Base-by-base conservation (phyloP, 768 basidiomycete species). In the Naematelia aurantialba region DNA sequence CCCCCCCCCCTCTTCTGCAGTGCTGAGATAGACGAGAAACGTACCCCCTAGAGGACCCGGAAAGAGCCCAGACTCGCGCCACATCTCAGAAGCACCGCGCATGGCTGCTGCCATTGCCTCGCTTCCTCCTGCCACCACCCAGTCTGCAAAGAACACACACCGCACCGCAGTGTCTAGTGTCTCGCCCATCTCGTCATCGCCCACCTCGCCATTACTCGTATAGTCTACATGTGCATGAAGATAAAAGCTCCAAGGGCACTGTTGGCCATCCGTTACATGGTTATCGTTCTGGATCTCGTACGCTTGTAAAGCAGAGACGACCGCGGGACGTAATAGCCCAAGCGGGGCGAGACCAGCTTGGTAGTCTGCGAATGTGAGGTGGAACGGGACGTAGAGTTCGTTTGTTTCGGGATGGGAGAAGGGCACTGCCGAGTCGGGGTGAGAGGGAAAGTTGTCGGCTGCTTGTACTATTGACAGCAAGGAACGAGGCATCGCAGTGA, bases 201-300 rank as follows among this genome's bases (percentile, higher is more conserved):
- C 85, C 51, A 82, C 58, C 83, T 81, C 45, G 89, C 79, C 54
- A 88, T 74, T 55, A 87, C 85, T 47, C 22, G 51, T 56, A 46
- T 48, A 57, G 61, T 60, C 65, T 70, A 22, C 42, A 13, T 30
- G 56, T 26, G 51, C 65, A 58, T 27, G 87, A 80, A 21, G 14
- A 17, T 39, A 39, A 39, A 39, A 39, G 34, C 34, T 39, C 34
- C 34, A 39, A 39, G 34, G 34, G 17, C 34, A 39, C 8, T 21
- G n/a, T 21, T 31, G 26, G 12, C 42, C 21, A 4, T 42, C 17
- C 3, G 11, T 42, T 5, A 12, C 12, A 14, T 8, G 34, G 17
- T 39, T 8, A 39, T 39, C 34, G 17, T 39, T 30, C 47, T 60
- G 57, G 4, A 59, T 56, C 57, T 64, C 52, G 52, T 59, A 63